Base-by-base conservation (phyloP, 352 stramenopile genomes). In the Pythium sukuiense region DNA sequence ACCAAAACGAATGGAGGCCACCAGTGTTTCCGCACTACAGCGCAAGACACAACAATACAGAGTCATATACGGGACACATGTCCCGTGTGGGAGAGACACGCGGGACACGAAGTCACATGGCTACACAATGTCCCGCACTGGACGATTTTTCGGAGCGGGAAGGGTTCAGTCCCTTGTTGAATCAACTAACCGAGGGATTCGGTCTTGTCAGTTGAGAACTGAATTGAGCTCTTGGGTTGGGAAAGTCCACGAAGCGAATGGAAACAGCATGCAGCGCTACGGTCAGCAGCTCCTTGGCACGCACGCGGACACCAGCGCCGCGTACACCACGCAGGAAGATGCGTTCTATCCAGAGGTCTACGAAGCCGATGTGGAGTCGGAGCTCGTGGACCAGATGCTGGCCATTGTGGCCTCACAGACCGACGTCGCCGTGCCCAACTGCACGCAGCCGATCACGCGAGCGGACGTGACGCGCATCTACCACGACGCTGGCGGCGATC, bases 1-100 rank as follows among this genome's bases (percentile, higher is more conserved):
- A 74, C 59, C 37, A 67, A 74, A 74, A 74, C 70, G 68, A 74
- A 74, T 74, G 68, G 68, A 74, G 68, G 68, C 67, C 61, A 67
- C 67, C 54, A 55, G 65, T 65, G 60, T 58, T 20, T 39, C 37
- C 48, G 20, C 1, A 27, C 55, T 69, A 72, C 60, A 65, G 55
- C 30, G 20, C 1, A 3, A 32, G 66, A 72, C 66, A 68, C 24
- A 72, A 69, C 39, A 69, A 69, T 60, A 45, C 0, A 37, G 32
- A 27, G 14, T 13, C 24, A 16, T 11, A 37, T 59, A 6, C 35
- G 18, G 32, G 20, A 55, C 26, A 39, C 16, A 27, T 52, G 24
- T 59, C 49, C 48, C 49, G 32, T 35, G 20, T 24, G 33, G 18
- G 12, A 46, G 16, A 43, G 26, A 62, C 26, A 54, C 7, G 26